Base-by-base conservation (phyloP, 2,329 filamentous ascomycete genomes). In the Dactylonectria macrodidyma region DNA sequence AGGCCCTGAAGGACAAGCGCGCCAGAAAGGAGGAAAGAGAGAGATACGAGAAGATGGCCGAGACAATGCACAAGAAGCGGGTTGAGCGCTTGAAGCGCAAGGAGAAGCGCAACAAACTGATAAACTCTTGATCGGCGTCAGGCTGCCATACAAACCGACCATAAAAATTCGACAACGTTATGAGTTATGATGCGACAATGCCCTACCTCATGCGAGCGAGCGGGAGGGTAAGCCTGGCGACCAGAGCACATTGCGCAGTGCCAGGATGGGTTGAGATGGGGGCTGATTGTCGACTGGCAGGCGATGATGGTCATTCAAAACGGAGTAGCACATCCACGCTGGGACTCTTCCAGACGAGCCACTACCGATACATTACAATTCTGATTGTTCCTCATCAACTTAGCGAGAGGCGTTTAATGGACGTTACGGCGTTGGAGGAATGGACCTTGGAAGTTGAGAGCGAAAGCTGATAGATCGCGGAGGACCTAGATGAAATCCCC, bases 21-120 rank as follows among this genome's bases (percentile, higher is more conserved):
- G 92, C 90, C 22, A 93, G 92, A 59, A 98, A 98, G 87, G 95
- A 94, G 76, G 96, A 98, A 86, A 95, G 93, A 82, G 94, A 95
- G 78, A 88, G 95, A 74, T 98, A 95, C 79, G 94, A 95, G 81
- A 94, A 95, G 86, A 90, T 99, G 90, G 95, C 95, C 22, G 94
- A 95, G 84, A 98, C 96, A 86, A 98, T 99, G 96, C 95, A 98
- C 85, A 91, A 90, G 83, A 98, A 97, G 88, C 89, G 95, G 69
- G 92, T 98, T 12, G 96, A 99, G 84, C 90, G 96, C 75, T 83
- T 97, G 82, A 97, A 95, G 91, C 90, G 95, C 79, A 93, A 94
- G 82, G 96, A 99, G 87, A 98, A 98, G 91, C 91, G 96, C 79
- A 99, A 95, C 83, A 96, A 95, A 85, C 84, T 94, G 80, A 79